Base-by-base conservation (phyloP, 805 yeast genomes). In the Saturnispora bothae region DNA sequence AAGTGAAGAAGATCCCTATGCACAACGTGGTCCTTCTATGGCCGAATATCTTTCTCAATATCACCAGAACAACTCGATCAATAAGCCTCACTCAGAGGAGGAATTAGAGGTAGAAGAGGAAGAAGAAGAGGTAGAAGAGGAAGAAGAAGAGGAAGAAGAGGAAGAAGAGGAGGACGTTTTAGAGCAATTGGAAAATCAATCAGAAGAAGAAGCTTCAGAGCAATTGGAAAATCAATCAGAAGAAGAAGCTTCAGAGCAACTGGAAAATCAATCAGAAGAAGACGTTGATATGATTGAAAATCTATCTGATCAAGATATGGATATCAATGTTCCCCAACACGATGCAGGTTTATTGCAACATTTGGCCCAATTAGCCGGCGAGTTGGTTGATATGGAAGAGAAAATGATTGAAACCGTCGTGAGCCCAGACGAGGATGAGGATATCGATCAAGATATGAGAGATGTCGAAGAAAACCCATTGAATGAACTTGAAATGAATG, bases 11-110 rank as follows among this genome's bases (percentile, higher is more conserved):
- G 32, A 35, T 16, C 31, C 32, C 14, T 32, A 37, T 26, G 34
- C 40, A 3, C 14, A 37, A 21, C 25, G 36, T n/a, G 40, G 36
- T 4, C 33, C 40, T 13, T 20, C 32, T 16, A 38, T 31, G 40
- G 13, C 17, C 14, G 40, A 38, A 12, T 28, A 18, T 19, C 12
- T 23, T 8, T 15, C 29, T 7, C 8, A 28, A n/a, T 38, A 26
- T 20, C 16, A 28, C n/a, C 12, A 26, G 10, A n/a, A n/a, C 7
- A 10, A 22, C 25, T 22, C 10, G 10, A 22, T 22, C 13, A n/a
- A 26, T n/a, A 26, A 26, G 5, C 12, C 28, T 10, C 28, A 26
- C 15, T 7, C 15, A 5, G 13, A 13, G 15, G 10, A 28, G 15
- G 9, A 16, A 12, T 12, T 26, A 26, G 15, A 5, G 5, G 15